These are phyloP conservation scores for Elsinoe batatas DNA, from an alignment of 2,329 filamentous ascomycete genomes.

Conservation along the genomic window DNA sequence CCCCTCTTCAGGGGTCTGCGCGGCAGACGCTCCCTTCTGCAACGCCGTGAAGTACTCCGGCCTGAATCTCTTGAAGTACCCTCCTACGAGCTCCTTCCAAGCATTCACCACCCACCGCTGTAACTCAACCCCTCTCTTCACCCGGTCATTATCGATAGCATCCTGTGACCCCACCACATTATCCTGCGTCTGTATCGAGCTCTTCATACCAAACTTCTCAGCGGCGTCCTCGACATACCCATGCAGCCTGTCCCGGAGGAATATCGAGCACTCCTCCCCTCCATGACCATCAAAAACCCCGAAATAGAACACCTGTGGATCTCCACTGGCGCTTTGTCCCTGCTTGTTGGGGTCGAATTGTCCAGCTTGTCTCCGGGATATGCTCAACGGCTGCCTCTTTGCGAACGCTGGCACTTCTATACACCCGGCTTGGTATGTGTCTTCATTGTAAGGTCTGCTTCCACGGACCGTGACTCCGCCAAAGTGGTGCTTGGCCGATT, in stretches of 20 bases:
- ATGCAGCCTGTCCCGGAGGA: slow-evolving; percentile 74
- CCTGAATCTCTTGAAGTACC: slow-evolving; percentile 86
- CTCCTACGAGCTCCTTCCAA: slow-evolving; percentile 79
- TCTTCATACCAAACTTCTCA: slow-evolving; percentile 63
- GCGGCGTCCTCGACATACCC: slow-evolving; percentile 80
- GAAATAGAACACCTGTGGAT: slow-evolving; percentile 97
- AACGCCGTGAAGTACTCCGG: slow-evolving; percentile 56
- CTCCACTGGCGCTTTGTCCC: slow-evolving; percentile 69
- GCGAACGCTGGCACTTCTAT: slow-evolving; percentile 91
- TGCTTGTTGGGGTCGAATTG: slow-evolving; percentile 33
- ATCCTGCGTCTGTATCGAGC: slow-evolving; percentile 51
- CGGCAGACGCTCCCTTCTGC: slow-evolving; percentile 25
- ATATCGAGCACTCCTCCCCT: slow-evolving; percentile 77
- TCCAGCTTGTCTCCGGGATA: slow-evolving; percentile 33
- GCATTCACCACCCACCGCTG: slow-evolving; percentile 61
- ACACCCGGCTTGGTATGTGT: slow-evolving; percentile 86
- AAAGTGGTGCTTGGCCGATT: slow-evolving; percentile 92
- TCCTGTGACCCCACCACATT: slow-evolving; percentile 7
- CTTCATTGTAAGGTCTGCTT: slow-evolving; percentile 81
- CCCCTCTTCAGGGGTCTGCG: slow-evolving; percentile 28
- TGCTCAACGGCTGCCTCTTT: slow-evolving; percentile 61
- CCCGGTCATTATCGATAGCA: slow-evolving; percentile 12
- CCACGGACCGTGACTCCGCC: slow-evolving; percentile 71
- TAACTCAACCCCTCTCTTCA: slow-evolving; percentile 47
- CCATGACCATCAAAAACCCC: slow-evolving; percentile 94